Percentiles rank a stretch among this genome's conserved stretches.
Conservation (phyloP, 805 yeast species). For the Nakazawaea laoshanensis region DNA sequence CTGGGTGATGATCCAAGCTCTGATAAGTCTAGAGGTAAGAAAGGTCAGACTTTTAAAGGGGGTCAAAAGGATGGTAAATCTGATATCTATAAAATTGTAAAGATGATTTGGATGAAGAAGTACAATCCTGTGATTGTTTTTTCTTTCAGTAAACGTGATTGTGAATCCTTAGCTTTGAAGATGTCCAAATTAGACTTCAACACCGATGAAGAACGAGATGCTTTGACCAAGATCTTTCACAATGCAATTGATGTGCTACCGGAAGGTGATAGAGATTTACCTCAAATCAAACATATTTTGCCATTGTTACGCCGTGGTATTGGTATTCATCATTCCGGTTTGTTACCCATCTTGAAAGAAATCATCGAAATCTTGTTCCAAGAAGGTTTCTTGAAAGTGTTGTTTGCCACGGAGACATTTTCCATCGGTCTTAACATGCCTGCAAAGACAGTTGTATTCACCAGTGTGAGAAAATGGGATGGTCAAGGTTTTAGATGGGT, state of each 20-base stretch:
- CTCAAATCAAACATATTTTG: conserved; percentile 87
- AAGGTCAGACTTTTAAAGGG: conserved; percentile 80
- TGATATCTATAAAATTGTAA: conserved; percentile 92
- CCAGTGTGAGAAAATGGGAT: conserved; percentile 97
- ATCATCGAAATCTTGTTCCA: conserved; percentile 94
- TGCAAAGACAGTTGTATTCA: conserved; percentile 96
- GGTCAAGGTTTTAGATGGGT: conserved; percentile 98
- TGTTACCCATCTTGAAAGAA: conserved; percentile 87
- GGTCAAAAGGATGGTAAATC: conserved; percentile 70
- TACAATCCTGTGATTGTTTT: conserved; percentile 98
- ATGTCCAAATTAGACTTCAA: conserved; percentile 96
- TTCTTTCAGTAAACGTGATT: conserved; percentile 95
- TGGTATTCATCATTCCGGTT: conserved; percentile 97
- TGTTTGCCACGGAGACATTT: conserved; percentile 97
- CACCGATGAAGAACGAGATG: conserved; percentile 87
- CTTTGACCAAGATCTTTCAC: conserved; percentile 79
- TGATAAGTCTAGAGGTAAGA: conserved; percentile 55
- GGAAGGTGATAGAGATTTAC: conserved; percentile 84
- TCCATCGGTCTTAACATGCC: conserved; percentile 99
- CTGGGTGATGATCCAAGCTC: conserved; percentile 79
- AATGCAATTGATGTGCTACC: conserved; percentile 87
- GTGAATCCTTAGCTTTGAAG: conserved; percentile 88
- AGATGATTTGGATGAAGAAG: conserved; percentile 95
- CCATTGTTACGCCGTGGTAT: conserved; percentile 91
- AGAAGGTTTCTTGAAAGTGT: conserved; percentile 89